These are phyloP conservation scores for Microbotryomycetes sp. DNA, from an alignment of 1,284 basidiomycete genomes.

Conservation along the genomic window DNA sequence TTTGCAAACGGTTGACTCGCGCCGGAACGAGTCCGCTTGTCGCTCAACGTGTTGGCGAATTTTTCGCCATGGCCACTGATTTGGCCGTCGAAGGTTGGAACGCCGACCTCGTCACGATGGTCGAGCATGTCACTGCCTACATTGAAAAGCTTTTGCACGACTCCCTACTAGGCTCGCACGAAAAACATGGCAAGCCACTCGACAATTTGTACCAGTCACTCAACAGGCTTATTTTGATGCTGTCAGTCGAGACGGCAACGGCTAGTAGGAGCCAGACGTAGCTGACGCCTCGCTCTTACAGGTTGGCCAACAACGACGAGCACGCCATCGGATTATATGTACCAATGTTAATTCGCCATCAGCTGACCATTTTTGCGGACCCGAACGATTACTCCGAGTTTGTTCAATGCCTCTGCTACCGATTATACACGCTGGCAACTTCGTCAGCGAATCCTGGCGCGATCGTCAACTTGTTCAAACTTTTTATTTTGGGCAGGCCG, in stretches of 20 bases:
- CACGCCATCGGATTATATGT: background rate
- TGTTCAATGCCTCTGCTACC: conserved; percentile 1
- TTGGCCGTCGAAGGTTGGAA: conserved; percentile 13
- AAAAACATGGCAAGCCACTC: background rate
- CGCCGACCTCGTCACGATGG: background rate
- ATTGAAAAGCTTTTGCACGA: conserved; percentile 16
- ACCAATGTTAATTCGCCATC: conserved; percentile 11
- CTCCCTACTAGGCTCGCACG: conserved; percentile 1
- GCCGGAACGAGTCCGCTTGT: conserved; percentile 4
- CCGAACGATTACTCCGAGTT: conserved; percentile 5
- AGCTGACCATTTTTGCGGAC: conserved; percentile 11
- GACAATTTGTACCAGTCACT: background rate
- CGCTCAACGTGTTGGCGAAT: background rate
- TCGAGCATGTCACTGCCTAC: background rate
- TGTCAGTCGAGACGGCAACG: background rate
- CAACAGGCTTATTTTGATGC: conserved; percentile 9
- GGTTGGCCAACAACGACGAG: conserved; percentile 1
- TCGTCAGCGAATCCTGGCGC: background rate
- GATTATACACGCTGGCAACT: background rate
- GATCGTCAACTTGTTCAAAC: conserved; percentile 3
- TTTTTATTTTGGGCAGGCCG: conserved; percentile 7
- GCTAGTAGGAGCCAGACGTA: background rate
- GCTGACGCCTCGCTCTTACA: background rate
- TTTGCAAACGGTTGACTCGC: background rate
- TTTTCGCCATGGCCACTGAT: conserved; percentile 1